Conservation (phyloP, 108 stramenopile species). For the Conticribra weissflogii region DNA sequence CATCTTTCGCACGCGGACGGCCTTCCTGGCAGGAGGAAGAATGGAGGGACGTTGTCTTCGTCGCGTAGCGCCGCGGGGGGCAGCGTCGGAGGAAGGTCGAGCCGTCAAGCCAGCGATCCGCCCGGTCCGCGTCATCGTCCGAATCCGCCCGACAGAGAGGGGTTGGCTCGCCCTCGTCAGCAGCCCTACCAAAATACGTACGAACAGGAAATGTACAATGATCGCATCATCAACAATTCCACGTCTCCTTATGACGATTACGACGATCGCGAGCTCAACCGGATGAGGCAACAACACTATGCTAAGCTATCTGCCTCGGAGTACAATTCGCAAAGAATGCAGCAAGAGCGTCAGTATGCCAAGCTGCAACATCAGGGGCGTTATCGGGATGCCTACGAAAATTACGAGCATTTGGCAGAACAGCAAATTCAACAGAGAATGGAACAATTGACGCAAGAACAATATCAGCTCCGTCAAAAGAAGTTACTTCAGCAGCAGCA, state of each 20-base stretch:
- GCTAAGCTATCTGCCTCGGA: background rate
- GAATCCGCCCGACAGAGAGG: constrained; percentile 26
- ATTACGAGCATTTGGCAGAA: constrained; percentile 6
- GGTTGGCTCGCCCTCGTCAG: constrained; percentile 16
- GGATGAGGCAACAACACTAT: constrained; percentile 26
- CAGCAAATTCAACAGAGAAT: constrained; percentile 16
- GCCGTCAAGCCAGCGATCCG: constrained; percentile 6
- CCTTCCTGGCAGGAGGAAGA: background rate
- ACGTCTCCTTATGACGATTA: background rate
- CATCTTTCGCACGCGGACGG: background rate
- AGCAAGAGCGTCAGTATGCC: background rate
- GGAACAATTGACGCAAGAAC: constrained; percentile 10
- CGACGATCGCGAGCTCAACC: background rate
- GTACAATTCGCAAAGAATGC: background rate
- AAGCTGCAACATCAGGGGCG: background rate
- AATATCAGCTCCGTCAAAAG: constrained; percentile 11
- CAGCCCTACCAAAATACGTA: constrained; percentile 5
- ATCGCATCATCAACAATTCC: background rate
- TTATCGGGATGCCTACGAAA: background rate
- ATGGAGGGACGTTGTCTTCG: background rate
- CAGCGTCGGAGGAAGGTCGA: background rate
- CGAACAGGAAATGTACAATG: constrained; percentile 1
- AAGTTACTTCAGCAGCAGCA: constrained; percentile 23
- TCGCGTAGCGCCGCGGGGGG: background rate
- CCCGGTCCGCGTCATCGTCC: constrained; percentile 31